A percentile compares a stretch with the other conserved stretches of the same genome.
Conservation (phyloP, 371 early-diverging fungal species). For the Mortierella sp. region DNA sequence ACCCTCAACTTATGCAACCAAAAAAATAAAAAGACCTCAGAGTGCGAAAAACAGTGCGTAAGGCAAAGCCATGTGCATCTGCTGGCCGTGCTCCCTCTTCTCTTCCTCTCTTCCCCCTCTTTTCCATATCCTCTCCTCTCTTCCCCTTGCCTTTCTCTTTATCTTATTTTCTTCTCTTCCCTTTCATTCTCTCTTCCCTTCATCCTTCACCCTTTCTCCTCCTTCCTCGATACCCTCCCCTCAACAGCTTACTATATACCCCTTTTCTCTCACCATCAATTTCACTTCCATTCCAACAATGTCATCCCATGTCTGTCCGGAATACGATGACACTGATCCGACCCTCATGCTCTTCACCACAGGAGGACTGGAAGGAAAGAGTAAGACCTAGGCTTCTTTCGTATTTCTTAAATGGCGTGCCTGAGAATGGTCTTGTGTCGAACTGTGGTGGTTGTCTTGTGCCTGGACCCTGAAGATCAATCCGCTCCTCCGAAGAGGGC, state of each 20-base stretch:
- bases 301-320: conserved; percentile 11
- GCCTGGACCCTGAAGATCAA: no score
- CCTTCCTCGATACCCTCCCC: background rate
- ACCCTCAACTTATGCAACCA: no score
- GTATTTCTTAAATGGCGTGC: background rate
- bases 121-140: background rate
- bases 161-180: background rate
- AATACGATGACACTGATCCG: conserved; percentile 9
- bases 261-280: background rate
- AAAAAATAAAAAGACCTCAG: no score
- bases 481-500: no score
- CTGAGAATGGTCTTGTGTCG: background rate
- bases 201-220: background rate
- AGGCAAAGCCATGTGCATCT: background rate
- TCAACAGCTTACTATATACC: background rate
- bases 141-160: background rate
- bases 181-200: background rate
- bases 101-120: background rate
- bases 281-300: background rate
- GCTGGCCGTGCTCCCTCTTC: background rate
- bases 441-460: background rate
- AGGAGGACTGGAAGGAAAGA: conserved; percentile 9
- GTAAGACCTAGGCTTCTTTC: background rate
- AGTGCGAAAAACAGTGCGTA: background rate
- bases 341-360: background rate